Percentiles rank a stretch among this genome's conserved stretches.
phyloP scores from a whole-genome alignment of 192 early-diverging fungal species.

The Podila horticola region DNA sequence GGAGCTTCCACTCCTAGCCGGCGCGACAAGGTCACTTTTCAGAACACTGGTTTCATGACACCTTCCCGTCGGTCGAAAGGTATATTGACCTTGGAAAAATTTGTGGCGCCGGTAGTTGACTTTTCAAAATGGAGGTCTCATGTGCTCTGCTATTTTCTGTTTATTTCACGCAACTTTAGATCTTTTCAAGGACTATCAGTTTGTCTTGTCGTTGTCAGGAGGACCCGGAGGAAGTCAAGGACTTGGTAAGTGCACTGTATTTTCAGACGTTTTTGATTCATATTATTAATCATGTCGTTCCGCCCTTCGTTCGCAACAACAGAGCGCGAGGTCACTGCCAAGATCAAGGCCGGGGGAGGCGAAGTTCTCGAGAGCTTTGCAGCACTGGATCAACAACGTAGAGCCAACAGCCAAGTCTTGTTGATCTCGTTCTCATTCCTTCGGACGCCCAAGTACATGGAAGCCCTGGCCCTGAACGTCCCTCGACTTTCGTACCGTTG shows the following conservation, averaged over 20 bases:
- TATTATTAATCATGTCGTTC: too few relatives aligned
- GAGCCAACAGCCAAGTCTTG: conserved; percentile 1
- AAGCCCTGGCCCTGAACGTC: conserved; percentile 25
- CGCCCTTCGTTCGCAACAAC: too few relatives aligned
- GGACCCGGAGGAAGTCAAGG: background rate
- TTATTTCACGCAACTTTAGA: background rate
- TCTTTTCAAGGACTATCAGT: conserved; percentile 22
- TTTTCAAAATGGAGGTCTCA: background rate
- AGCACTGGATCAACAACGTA: background rate
- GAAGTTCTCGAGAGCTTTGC: conserved; percentile 11
- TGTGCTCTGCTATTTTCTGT: background rate
- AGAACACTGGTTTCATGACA: background rate
- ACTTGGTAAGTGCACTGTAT: background rate
- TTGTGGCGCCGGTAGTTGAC: background rate
- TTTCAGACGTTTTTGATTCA: too few relatives aligned
- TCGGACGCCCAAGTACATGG: conserved; percentile 24
- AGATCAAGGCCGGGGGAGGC: conserved; percentile 17
- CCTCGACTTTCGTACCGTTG: conserved; percentile 25
- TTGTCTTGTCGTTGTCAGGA: conserved; percentile 21
- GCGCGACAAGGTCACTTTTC: conserved; percentile 6
- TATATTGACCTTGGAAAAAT: background rate
- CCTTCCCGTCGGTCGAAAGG: conserved; percentile 27
- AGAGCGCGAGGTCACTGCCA: conserved; percentile 1
- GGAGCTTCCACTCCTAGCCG: conserved; percentile 13
- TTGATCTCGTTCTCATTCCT: conserved; percentile 9